Evolutionary conservation across 2,329 filamentous ascomycete species (phyloP), one percentile per base, ranked within the genome.

Genomic region (Myriosclerotinia duriaeana): DNA sequence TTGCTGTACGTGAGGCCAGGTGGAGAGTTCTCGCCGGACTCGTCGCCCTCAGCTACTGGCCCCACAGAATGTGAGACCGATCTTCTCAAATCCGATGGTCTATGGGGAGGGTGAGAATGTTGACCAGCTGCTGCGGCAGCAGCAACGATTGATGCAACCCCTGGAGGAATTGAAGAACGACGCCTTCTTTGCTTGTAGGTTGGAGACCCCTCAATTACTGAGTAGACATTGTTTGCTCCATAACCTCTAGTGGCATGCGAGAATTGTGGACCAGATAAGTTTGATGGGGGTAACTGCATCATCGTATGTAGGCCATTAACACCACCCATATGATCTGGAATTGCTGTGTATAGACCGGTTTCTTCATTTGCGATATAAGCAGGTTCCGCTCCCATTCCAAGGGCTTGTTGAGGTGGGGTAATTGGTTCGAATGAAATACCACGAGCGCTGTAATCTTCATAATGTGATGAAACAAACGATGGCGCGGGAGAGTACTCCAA

Each of bases 291-390:
- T 55, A 97, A 84, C 77, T 96, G 92, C 81, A 97, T 93, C 85
- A 98, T 90, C 65, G 91, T 89, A 77, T 94, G 92, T 76, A 96
- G 88, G 17, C 86, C 87, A 71, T 88, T 87, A 71, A 92, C 88
- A 67, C 88, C 84, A 68, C 80, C 81, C 72, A 91, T 84, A 76
- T 96, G 89, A 75, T 98, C 94, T 14, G 94, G 93, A 73, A 98
- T 96, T 54, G 92, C 93, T 64, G 93, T 94, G 84, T 97, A 98
- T 58, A 98, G 84, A 67, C 93, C 93, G 55, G 94, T 97, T 78
- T 98, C 95, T 81, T 99, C 95, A 77, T 97, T 97, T 69, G 94
- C 92, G 78, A 99, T 97, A 81, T 98, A 99, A 12, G 95, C 92
- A 12, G 95, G 93, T 82, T 99, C 95, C 52, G 89, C 85, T 68